These are phyloP conservation scores for Pyropia haitanensis DNA, from an alignment of 23 red algal species.

Conservation along the genomic window DNA sequence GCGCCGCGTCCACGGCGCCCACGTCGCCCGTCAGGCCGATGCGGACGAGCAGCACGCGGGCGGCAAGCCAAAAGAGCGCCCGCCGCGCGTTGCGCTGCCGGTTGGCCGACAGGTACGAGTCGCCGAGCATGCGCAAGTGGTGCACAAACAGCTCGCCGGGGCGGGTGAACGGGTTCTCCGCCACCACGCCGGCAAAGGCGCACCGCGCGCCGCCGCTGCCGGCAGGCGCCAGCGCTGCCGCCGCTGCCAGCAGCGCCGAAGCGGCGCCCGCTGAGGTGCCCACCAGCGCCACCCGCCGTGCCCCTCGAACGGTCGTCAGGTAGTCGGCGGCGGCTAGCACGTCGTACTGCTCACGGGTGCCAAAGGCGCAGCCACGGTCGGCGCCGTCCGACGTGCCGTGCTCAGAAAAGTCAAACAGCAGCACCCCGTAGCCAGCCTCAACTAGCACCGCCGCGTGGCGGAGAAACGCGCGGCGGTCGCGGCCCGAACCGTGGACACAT, in stretches of 20 bases:
- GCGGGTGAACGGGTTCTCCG: conserved; percentile 82
- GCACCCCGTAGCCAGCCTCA: conserved; percentile 44
- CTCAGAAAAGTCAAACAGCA: conserved; percentile 82
- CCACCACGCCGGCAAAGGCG: conserved; percentile 42
- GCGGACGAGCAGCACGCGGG: conserved; percentile 63
- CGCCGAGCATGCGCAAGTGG: conserved; percentile 46
- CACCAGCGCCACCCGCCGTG: conserved; percentile 42
- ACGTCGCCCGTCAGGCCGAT: conserved; percentile 30
- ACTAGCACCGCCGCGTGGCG: conserved; percentile 46
- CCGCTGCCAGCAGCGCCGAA: conserved; percentile 55
- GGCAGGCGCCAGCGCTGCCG: conserved; percentile 7
- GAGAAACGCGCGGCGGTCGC: conserved; percentile 85
- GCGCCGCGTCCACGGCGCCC: conserved; percentile 38
- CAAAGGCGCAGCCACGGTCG: conserved; percentile 56
- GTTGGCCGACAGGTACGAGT: conserved; percentile 75
- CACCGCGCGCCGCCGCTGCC: neutral
- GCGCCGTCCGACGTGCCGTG: conserved; percentile 70
- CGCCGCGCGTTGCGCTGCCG: conserved; percentile 49
- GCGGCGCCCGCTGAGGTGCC: conserved; percentile 91
- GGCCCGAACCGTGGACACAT: conserved; percentile 83
- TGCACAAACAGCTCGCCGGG: conserved; percentile 60
- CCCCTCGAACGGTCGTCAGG: conserved; percentile 2
- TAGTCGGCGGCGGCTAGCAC: conserved; percentile 65
- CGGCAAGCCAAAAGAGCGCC: conserved; percentile 57
- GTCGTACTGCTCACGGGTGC: conserved; percentile 78